Evolutionary conservation across 306 rosid species (phyloP).

Genomic region (Crotalaria pallida): DNA sequence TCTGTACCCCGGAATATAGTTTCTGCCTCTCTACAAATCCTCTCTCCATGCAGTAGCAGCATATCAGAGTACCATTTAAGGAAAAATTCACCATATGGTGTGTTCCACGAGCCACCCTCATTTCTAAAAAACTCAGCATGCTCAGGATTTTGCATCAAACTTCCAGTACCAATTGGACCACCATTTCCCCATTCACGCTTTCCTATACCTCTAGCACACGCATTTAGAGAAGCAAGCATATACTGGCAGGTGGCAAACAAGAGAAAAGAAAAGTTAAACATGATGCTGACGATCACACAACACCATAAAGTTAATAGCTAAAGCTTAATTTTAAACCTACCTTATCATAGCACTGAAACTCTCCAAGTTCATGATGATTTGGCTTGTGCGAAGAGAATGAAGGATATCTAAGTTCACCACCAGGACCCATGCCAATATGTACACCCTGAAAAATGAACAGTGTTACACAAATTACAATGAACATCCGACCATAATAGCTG

Average conservation of each 20-base stretch:
- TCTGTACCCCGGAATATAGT: conserved; percentile 68
- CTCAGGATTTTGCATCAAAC: conserved; percentile 33
- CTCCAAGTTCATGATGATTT: conserved; percentile 56
- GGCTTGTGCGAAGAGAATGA: conserved; percentile 46
- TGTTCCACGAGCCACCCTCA: conserved; percentile 55
- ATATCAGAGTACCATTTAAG: conserved; percentile 84
- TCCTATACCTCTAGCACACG: conserved; percentile 65
- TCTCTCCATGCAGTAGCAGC: conserved; percentile 82
- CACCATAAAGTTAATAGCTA: background rate
- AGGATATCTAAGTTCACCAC: conserved; percentile 89
- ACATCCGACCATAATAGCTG: background rate
- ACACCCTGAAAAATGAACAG: conserved; percentile 55
- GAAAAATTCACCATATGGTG: conserved; percentile 63
- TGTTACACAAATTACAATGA: conserved; percentile 15
- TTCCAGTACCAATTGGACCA: conserved; percentile 58
- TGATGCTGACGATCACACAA: background rate
- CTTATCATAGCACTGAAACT: conserved; percentile 93
- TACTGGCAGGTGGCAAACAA: conserved; percentile 42
- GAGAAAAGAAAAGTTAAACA: conserved; percentile 8
- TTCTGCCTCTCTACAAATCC: conserved; percentile 77
- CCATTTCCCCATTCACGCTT: conserved; percentile 77
- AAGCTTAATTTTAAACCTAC: conserved; percentile 34
- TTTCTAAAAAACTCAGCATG: conserved; percentile 50
- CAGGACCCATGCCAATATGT: conserved; percentile 93
- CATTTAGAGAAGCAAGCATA: conserved; percentile 78